Percentiles rank a stretch among this genome's conserved stretches.
phyloP scores from a whole-genome alignment of 148 eudicot species.

The Polygonum maritimum region DNA sequence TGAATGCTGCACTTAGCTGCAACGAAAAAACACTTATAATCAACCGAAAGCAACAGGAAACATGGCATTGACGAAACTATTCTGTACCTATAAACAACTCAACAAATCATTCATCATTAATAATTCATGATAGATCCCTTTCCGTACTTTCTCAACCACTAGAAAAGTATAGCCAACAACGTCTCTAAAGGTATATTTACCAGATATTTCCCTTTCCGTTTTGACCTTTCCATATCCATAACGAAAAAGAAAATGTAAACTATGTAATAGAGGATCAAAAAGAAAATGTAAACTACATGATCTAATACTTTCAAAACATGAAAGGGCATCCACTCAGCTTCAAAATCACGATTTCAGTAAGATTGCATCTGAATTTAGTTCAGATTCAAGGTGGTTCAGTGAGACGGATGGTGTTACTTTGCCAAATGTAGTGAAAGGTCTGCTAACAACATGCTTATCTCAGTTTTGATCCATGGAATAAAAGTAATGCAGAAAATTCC shows the following conservation, averaged over 20 bases:
- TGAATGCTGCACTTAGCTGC: constrained; percentile 78
- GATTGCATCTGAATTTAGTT: too few species aligned
- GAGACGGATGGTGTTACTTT: too few species aligned
- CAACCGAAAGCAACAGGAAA: background rate
- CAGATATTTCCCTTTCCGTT: background rate
- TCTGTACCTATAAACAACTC: background rate
- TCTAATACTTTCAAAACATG: background rate
- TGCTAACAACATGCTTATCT: background rate
- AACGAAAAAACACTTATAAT: background rate
- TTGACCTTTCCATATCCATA: background rate
- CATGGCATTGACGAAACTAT: background rate
- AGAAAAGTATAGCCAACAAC: background rate
- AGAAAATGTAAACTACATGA: background rate
- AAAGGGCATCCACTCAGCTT: background rate
- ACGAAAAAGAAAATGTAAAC: background rate
- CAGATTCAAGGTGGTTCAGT: too few species aligned
- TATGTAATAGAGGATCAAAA: background rate
- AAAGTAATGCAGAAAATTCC: background rate
- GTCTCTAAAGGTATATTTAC: background rate
- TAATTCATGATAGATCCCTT: background rate
- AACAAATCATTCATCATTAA: background rate
- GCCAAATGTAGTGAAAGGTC: background rate
- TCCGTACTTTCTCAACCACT: background rate
- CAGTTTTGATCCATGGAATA: background rate
- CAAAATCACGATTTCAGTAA: too few species aligned